phyloP scores from a whole-genome alignment of 1,284 basidiomycete genomes.

The Fomitiporia mediterranea region DNA sequence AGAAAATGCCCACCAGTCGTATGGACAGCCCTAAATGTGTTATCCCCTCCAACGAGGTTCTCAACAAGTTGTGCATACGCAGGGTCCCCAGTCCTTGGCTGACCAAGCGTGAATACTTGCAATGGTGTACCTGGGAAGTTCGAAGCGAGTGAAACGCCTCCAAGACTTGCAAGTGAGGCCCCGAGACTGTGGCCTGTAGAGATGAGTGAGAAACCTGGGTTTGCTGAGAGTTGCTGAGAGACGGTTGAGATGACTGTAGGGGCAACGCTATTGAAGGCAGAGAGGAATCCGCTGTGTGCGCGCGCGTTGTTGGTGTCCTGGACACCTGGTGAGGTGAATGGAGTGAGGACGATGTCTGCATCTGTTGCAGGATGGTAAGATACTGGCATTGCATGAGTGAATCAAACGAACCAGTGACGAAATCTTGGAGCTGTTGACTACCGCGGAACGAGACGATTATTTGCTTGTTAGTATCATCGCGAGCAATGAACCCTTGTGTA shows the following conservation, averaged over 20 bases:
- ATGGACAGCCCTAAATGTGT: slow-evolving; percentile 33
- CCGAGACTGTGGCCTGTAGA: slow-evolving; percentile 48
- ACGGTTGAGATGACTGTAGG: slow-evolving; percentile 28
- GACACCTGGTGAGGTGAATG: slow-evolving; percentile 15
- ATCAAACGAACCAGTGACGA: slow-evolving; percentile 13
- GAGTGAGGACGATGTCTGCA: slow-evolving; percentile 3
- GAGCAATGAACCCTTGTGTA: slow-evolving; percentile 11
- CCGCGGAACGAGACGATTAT: slow-evolving; percentile 8
- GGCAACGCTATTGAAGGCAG: slow-evolving; percentile 35
- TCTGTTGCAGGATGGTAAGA: background rate
- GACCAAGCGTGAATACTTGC: slow-evolving; percentile 43
- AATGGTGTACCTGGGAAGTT: slow-evolving; percentile 36
- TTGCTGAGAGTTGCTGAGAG: slow-evolving; percentile 23
- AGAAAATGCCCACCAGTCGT: background rate
- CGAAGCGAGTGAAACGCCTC: slow-evolving; percentile 37
- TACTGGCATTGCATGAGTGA: slow-evolving; percentile 23
- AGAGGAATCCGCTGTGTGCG: slow-evolving; percentile 11
- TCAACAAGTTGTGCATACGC: slow-evolving; percentile 40
- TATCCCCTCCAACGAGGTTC: slow-evolving; percentile 29
- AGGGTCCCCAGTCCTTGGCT: slow-evolving; percentile 44
- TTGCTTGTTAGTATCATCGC: slow-evolving; percentile 9
- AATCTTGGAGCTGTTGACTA: slow-evolving; percentile 12
- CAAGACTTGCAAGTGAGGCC: slow-evolving; percentile 41
- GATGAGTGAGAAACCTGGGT: slow-evolving; percentile 37
- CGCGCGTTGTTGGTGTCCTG: background rate